Conservation (phyloP, 352 stramenopile genomes). For the Phytophthora melonis region DNA sequence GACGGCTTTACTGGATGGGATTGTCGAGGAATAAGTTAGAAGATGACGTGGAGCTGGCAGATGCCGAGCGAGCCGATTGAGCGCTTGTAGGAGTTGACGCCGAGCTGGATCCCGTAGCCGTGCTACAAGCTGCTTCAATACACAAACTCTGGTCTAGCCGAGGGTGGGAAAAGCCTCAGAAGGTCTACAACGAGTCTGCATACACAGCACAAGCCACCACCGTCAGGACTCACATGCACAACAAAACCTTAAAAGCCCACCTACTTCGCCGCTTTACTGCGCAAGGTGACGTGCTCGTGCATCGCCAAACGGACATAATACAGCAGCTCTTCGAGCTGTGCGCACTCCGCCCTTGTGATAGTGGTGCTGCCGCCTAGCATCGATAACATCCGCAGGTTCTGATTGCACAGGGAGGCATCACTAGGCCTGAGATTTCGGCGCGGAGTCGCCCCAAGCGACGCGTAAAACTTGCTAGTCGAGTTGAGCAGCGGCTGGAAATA, state of each 20-base stretch:
- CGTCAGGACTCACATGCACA: too few species aligned
- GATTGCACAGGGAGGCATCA: neutral
- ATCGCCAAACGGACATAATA: conserved; percentile 8
- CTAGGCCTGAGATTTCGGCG: neutral
- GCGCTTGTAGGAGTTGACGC: too few species aligned
- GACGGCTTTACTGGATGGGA: too few species aligned
- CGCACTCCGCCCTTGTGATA: neutral
- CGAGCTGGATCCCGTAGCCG: too few species aligned
- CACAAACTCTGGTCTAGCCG: too few species aligned
- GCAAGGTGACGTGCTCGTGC: neutral
- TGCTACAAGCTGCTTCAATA: too few species aligned
- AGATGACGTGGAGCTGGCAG: too few species aligned
- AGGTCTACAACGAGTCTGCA: too few species aligned
- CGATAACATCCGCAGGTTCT: neutral
- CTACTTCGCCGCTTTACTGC: neutral
- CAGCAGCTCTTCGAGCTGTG: neutral
- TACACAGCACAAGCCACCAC: too few species aligned
- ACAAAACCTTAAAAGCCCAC: neutral
- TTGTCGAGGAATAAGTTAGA: too few species aligned
- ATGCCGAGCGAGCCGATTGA: too few species aligned
- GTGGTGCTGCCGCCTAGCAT: neutral
- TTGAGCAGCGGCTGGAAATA: neutral
- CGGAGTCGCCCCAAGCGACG: neutral
- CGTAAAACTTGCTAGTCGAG: neutral
- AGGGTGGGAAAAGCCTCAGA: too few species aligned